Base-by-base conservation (phyloP, 208 protist genomes). In the Crithidia mellificae region DNA sequence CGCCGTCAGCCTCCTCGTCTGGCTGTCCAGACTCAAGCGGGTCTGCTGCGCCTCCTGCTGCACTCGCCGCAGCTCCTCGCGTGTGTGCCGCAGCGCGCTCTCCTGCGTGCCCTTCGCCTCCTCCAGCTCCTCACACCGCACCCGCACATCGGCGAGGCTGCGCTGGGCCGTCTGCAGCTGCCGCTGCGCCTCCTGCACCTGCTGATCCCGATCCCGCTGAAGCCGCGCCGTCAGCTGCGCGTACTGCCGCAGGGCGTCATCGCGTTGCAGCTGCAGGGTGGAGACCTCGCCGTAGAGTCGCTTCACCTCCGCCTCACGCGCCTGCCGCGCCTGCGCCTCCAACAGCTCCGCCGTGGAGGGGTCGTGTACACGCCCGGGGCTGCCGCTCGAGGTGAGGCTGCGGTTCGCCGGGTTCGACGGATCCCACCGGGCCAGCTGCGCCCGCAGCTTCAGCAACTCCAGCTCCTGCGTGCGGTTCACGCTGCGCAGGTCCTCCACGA, bases 261-360 rank as follows among this genome's bases (percentile, higher is more conserved):
- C 81, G 20, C 86, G 74, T 71, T 94, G 85, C 24, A 84, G 34
- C 66, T 92, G 85, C 27, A 85, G 50, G 3, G 71, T 30, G 1
- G 85, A 74, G 6, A 92, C 68, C 54, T 94, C 88, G 19, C 59
- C 68, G 72, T 85, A 85, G 30, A 94, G 72, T 3, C 85, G 85
- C 70, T 90, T 85, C 50, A 94, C n/a, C 63, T 94, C 88, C 51
- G 81, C 70, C 44, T 88, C 85, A 14, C 83, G 81, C n/a, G 88
- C 83, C 62, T 85, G 81, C 20, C 83, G 72, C 15, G 85, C 67
- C 63, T 94, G 88, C 41, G 78, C 61, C 24, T 92, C 88, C 8
- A 92, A 65, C 12, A 94, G 47, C 58, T 88, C 85, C 54, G 83
- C 78, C n/a, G 81, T 90, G 32, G 57, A 76, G 39, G 61, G 51